phyloP scores from a whole-genome alignment of 345 rosid species.

The Syzygium grande region DNA sequence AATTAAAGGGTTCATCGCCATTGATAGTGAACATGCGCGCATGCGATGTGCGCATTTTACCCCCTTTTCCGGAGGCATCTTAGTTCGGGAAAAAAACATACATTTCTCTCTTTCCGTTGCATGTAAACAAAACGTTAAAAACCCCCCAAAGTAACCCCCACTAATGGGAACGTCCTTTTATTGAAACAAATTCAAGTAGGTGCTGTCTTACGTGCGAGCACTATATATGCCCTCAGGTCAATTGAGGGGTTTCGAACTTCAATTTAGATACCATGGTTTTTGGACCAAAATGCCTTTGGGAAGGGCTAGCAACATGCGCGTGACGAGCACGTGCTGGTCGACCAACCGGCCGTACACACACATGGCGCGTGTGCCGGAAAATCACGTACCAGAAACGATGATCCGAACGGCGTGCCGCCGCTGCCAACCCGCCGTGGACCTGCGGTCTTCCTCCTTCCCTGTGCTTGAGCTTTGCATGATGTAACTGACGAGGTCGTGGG shows the following conservation, averaged over 20 bases:
- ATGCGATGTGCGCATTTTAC: rapidly evolving
- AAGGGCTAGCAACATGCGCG: neutral
- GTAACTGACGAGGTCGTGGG: neutral
- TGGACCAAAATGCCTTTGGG: neutral
- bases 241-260: neutral
- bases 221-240: neutral
- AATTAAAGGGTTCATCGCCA: neutral
- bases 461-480: neutral
- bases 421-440: neutral
- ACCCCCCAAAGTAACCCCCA: too few relatives aligned
- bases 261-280: neutral
- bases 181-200: neutral
- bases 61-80: rapidly evolving
- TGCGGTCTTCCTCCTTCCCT: neutral
- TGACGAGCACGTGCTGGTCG: neutral
- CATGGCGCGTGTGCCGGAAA: neutral
- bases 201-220: neutral
- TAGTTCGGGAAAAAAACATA: rapidly evolving
- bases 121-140: neutral
- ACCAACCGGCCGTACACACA: neutral
- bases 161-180: neutral
- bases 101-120: neutral
- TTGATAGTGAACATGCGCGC: too few relatives aligned
- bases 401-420: neutral
- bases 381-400: neutral